phyloP scores from a whole-genome alignment of 805 yeast genomes.

The Lachancea waltii region DNA sequence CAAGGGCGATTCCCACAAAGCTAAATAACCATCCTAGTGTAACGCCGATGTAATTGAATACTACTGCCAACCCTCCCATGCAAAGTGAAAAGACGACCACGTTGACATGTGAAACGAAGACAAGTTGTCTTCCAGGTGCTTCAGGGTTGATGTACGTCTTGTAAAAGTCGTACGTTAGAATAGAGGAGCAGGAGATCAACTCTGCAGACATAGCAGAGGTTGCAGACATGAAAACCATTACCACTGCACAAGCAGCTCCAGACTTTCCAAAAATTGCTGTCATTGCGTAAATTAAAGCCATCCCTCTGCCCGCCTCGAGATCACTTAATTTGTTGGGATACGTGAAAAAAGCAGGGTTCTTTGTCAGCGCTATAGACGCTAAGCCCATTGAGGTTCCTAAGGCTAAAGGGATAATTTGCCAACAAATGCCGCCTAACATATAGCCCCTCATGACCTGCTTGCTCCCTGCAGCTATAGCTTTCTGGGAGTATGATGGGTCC shows the following conservation, averaged over 20 bases:
- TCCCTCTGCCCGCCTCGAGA: conserved; percentile 34
- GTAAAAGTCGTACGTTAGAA: conserved; percentile 74
- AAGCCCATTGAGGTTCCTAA: conserved; percentile 77
- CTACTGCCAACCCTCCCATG: conserved; percentile 4
- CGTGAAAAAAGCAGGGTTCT: conserved; percentile 62
- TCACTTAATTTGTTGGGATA: conserved; percentile 59
- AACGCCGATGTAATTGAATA: conserved; percentile 5
- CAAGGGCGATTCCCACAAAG: conserved; percentile 1
- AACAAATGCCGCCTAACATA: conserved; percentile 71
- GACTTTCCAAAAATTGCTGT: conserved; percentile 70
- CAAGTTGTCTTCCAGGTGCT: conserved; percentile 45
- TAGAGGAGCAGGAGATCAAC: conserved; percentile 71
- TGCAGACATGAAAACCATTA: conserved; percentile 77
- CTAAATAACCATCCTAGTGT: conserved; percentile 4
- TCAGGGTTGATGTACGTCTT: conserved; percentile 66
- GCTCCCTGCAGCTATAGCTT: conserved; percentile 63
- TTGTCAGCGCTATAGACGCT: conserved; percentile 62
- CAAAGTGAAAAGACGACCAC: conserved; percentile 1
- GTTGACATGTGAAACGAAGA: conserved; percentile 1
- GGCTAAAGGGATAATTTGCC: conserved; percentile 80
- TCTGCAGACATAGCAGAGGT: conserved; percentile 85
- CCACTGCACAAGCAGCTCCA: conserved; percentile 71
- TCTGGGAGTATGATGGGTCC: conserved; percentile 43
- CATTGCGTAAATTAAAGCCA: conserved; percentile 58
- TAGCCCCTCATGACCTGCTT: conserved; percentile 77